Evolutionary conservation across 306 rosid genomes (phyloP), one percentile per base, ranked within the genome.

Genomic region (Begonia loranthoides): DNA sequence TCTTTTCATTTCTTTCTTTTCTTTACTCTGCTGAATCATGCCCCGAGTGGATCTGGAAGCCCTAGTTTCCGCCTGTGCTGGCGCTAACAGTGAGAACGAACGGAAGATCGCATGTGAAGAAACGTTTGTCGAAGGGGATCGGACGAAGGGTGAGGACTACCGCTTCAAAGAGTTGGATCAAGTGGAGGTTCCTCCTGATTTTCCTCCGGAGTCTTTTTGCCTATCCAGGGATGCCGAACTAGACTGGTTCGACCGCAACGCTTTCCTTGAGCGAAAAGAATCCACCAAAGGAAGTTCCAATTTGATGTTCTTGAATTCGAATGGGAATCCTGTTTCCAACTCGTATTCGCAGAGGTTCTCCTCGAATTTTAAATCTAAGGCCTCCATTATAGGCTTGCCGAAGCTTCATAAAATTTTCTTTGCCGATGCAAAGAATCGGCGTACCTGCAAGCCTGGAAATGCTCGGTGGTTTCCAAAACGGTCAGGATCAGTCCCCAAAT

Each of bases 41-140:
- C 87, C 99, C 55, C 95, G 80, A 66, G 79, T 85, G 22, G 96
- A 87, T 70, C 73, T 87, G 36, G 97, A 89, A 61, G 72, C 76
- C 28, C 60, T 89, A 39, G 95, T 82, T 39, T 64, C 86, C n/a
- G 81, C 82, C 41, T 76, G 84, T 28, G 76, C 94, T 51, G 95
- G 83, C 11, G 78, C 73, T 2, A 12, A 3, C 19, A 55, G 75
- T 10, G 12, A 66, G 17, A 55, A 50, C 50, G 97, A 85, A 57
- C 64, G 87, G 47, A 86, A 80, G 67, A 57, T 86, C 50, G 56
- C 64, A 48, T 60, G 64, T 14, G 64, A 60, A 28, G 50, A 60
- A 60, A 16, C 64, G 17, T 15, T 50, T 1, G 49, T 14, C 11
- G 57, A 40, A 6, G 50, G 41, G 1, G 56, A 50, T 39, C 49